Base-by-base conservation (phyloP, 306 rosid genomes). In the Trifolium repens region DNA sequence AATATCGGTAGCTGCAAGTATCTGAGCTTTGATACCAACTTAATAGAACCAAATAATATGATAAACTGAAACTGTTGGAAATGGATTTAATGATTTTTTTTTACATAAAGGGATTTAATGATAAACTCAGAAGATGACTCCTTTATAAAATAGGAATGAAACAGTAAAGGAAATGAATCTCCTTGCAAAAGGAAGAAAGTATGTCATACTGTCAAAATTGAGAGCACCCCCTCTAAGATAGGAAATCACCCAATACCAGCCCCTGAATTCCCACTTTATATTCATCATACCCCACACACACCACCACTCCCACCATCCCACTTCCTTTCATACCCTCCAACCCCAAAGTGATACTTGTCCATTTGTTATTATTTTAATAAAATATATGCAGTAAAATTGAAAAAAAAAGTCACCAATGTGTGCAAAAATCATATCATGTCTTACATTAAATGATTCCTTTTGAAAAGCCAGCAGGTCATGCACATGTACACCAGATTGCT, bases 391-490 rank as follows among this genome's bases (percentile, higher is more conserved):
- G 22, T 19, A 76, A 39, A 68, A 11, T 64, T 71, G 57, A 55
- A 55, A 24, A 17, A 34, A 50, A 24, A 55, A 17, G 61, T 65
- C 13, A 34, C 54, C 57, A 43, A 46, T 70, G 34, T 62, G 66
- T 78, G 76, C 8, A 30, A 39, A 75, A 66, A 67, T 66, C 78
- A 60, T 44, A 86, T 55, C 70, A 71, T 44, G 60, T 59, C 96
- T 85, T 96, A 92, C 99, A 84, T 96, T 96, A 68, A 92, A 96
- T 71, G 96, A 90, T 63, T 96, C 98, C 86, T 88, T 96, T 86
- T 96, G 98, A 88, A 96, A 92, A 55, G 97, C 89, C 87, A 89
- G 79, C 46, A 96, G 67, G 84, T 96, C 97, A 55, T 96, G 99
- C 27, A 96, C 92, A 54, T 90, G 99, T 55, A 88, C 93, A 66